Evolutionary conservation across 108 stramenopile genomes (phyloP).

Genomic region (Cyclotella kingstonii): DNA sequence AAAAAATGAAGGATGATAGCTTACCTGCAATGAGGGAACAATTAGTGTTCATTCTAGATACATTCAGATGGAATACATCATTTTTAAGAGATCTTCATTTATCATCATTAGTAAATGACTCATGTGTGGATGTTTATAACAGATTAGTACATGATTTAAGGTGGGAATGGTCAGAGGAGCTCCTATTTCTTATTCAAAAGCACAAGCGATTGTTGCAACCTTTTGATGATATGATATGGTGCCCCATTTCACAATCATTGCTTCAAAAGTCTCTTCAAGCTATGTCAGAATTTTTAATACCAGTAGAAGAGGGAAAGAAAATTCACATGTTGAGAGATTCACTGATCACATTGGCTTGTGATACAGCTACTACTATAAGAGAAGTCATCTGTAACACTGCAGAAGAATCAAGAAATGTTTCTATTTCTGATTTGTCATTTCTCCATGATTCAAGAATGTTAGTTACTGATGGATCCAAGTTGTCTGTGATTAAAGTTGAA

Average conservation of each 20-base stretch:
- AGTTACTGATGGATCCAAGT: constrained; percentile 3
- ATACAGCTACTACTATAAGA: not conserved
- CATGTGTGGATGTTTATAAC: not conserved
- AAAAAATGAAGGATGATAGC: constrained; percentile 5
- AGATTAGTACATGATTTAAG: constrained; percentile 2
- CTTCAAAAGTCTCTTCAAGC: constrained; percentile 11
- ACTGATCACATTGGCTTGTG: not conserved
- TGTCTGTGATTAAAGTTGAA: constrained; percentile 3
- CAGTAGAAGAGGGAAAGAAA: not conserved
- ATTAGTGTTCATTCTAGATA: not conserved
- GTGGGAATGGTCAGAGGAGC: constrained; percentile 30
- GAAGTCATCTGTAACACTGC: not conserved
- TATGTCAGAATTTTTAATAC: constrained; percentile 12
- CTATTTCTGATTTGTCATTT: not conserved
- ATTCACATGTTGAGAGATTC: not conserved
- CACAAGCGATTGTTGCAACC: constrained; percentile 8
- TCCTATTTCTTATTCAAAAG: constrained; percentile 17
- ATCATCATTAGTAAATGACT: too few relatives aligned
- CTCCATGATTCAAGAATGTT: not conserved
- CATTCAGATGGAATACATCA: constrained; percentile 16
- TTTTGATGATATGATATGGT: constrained; percentile 20
- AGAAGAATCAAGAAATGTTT: not conserved
- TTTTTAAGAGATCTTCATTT: not conserved
- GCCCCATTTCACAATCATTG: constrained; percentile 16
- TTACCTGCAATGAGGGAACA: not conserved